phyloP scores from a whole-genome alignment of 2,329 filamentous ascomycete species.

The Sclerotinia glacialis region DNA sequence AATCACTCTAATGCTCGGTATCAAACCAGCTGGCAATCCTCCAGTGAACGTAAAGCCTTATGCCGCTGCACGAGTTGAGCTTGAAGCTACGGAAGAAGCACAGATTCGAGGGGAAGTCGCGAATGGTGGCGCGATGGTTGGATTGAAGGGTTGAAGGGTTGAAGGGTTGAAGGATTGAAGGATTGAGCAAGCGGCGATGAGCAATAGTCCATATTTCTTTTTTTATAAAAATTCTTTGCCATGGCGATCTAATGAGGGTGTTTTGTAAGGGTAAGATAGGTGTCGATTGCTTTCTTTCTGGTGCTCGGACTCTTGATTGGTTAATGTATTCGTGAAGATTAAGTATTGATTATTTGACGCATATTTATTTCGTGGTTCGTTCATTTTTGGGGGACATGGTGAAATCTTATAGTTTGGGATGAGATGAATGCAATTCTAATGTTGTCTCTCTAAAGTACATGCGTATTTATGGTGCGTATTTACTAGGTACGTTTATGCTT shows the following conservation, averaged over 20 bases:
- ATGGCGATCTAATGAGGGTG: not conserved
- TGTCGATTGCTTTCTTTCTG: not conserved
- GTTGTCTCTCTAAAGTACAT: not conserved
- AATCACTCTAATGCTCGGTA: not conserved
- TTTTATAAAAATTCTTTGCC: too few relatives aligned
- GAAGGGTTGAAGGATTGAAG: not conserved
- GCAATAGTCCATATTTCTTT: too few relatives aligned
- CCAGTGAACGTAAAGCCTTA: not conserved
- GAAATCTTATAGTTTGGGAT: not conserved
- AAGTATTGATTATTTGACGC: not conserved
- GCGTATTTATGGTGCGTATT: not conserved
- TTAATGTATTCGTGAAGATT: not conserved
- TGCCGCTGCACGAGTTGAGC: not conserved
- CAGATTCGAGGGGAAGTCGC: not conserved
- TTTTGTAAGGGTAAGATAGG: not conserved
- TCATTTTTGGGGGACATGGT: too few relatives aligned
- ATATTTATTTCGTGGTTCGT: not conserved
- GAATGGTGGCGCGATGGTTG: too few relatives aligned
- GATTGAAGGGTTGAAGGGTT: not conserved
- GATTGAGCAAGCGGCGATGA: not conserved
- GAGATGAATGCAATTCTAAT: not conserved
- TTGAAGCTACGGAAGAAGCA: not conserved
- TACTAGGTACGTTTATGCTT: not conserved
- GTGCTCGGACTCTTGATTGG: not conserved
- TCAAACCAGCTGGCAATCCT: not conserved